Conservation (phyloP, 2,329 filamentous ascomycete genomes). For the Fusarium fracticaudum region DNA sequence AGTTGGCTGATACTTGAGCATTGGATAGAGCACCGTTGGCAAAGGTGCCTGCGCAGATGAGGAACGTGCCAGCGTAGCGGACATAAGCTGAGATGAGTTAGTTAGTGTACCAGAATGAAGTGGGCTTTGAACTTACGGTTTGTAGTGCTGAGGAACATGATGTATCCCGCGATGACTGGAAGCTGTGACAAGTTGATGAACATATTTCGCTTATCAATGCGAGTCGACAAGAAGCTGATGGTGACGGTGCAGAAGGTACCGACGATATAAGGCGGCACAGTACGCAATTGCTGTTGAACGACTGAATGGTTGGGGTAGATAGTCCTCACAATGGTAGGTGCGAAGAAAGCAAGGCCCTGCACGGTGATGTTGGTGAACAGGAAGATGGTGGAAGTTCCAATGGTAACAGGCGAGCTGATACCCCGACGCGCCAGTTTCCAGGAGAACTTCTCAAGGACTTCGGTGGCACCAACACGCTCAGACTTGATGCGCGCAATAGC, state of each 20-base stretch:
- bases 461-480: conserved; percentile 69
- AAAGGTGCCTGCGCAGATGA: conserved; percentile 45
- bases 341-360: conserved; percentile 72
- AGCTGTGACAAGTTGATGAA: conserved; percentile 65
- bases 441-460: conserved; percentile 41
- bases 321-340: conserved; percentile 69
- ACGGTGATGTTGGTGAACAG: conserved; percentile 72
- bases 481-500: conserved; percentile 66
- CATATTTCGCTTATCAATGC: conserved; percentile 62
- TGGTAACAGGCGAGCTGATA: conserved; percentile 56
- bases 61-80: conserved; percentile 70
- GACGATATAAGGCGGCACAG: conserved; percentile 59
- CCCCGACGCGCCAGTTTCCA: conserved; percentile 18
- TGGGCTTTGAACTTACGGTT: conserved; percentile 29
- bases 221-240: conserved; percentile 46
- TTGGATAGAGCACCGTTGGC: conserved; percentile 55
- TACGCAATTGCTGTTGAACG: conserved; percentile 64
- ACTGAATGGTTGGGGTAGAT: conserved; percentile 67
- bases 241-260: conserved; percentile 63
- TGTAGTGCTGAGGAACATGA: conserved; percentile 67
- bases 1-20: conserved; percentile 23
- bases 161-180: conserved; percentile 69
- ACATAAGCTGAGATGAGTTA: conserved; percentile 43
- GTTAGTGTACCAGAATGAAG: accelerated
- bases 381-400: conserved; percentile 65